Conservation (phyloP, 2,329 filamentous ascomycete genomes). For the Dactylellina sp. region DNA sequence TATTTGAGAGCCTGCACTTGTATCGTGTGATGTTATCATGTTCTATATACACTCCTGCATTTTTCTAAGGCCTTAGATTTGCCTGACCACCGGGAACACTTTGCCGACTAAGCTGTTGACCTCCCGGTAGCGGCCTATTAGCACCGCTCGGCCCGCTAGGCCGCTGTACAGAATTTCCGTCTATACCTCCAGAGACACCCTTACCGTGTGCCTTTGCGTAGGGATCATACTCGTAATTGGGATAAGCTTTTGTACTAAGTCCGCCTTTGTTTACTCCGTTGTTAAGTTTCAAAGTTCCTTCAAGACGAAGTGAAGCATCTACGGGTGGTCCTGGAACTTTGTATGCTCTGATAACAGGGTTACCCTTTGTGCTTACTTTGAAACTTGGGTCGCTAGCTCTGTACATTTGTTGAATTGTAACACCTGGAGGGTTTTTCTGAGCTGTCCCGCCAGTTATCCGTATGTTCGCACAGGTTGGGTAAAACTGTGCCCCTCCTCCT, state of each 20-base stretch:
- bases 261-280: conserved; percentile 8
- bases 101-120: no score
- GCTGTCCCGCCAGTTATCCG: conserved; percentile 65
- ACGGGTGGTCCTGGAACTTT: conserved; percentile 57
- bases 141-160: no score
- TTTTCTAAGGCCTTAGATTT: no score
- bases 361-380: conserved; percentile 49
- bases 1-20: no score
- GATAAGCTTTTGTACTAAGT: neutral
- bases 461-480: conserved; percentile 69
- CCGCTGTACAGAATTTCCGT: no score
- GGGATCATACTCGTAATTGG: conserved; percentile 8
- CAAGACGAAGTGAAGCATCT: neutral
- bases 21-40: no score
- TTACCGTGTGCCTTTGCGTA: neutral
- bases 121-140: no score
- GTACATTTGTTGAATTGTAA: conserved; percentile 63
- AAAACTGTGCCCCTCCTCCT: conserved; percentile 67
- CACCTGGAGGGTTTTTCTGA: conserved; percentile 57
- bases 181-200: no score
- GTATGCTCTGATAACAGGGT: conserved; percentile 35
- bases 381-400: conserved; percentile 59
- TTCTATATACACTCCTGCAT: no score
- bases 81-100: no score
- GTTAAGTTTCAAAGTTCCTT: conserved; percentile 17